A percentile compares a stretch with the other conserved stretches of the same genome.
phyloP scores from a whole-genome alignment of 2,329 filamentous ascomycete genomes.

The Apiospora aurea region DNA sequence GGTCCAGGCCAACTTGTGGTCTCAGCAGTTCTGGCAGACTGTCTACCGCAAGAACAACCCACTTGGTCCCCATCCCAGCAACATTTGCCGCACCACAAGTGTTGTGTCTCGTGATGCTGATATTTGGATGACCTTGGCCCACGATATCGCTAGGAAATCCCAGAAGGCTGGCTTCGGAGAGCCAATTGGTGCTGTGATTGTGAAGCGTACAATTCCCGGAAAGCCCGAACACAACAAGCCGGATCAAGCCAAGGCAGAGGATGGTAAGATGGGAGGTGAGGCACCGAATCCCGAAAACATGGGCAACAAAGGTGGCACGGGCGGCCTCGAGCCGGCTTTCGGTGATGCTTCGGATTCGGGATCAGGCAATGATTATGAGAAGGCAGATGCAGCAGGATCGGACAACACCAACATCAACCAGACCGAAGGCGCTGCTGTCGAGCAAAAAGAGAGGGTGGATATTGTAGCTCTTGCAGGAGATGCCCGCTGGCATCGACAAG shows the following conservation, averaged over 20 bases:
- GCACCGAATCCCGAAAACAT: conserved; percentile 24
- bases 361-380: conserved; percentile 25
- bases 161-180: conserved; percentile 67
- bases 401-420: conserved; percentile 26
- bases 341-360: conserved; percentile 21
- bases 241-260: conserved; percentile 44
- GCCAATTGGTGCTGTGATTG: conserved; percentile 76
- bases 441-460: conserved; percentile 48
- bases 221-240: conserved; percentile 25
- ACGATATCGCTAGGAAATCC: conserved; percentile 66
- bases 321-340: conserved; percentile 19
- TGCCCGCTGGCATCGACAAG: conserved; percentile 71
- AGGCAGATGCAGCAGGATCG: conserved; percentile 21
- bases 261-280: conserved; percentile 21
- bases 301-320: conserved; percentile 23
- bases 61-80: conserved; percentile 81
- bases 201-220: conserved; percentile 61
- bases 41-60: conserved; percentile 89
- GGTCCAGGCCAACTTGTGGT: conserved; percentile 78
- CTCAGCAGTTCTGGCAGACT: conserved; percentile 80
- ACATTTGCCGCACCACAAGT: conserved; percentile 73
- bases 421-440: conserved; percentile 35
- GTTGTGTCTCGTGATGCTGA: conserved; percentile 71
- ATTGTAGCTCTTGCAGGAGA: conserved; percentile 80
- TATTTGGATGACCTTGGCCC: conserved; percentile 73